Conservation (phyloP, 1,284 basidiomycete species). For the Sanghuangporus weigelae region DNA sequence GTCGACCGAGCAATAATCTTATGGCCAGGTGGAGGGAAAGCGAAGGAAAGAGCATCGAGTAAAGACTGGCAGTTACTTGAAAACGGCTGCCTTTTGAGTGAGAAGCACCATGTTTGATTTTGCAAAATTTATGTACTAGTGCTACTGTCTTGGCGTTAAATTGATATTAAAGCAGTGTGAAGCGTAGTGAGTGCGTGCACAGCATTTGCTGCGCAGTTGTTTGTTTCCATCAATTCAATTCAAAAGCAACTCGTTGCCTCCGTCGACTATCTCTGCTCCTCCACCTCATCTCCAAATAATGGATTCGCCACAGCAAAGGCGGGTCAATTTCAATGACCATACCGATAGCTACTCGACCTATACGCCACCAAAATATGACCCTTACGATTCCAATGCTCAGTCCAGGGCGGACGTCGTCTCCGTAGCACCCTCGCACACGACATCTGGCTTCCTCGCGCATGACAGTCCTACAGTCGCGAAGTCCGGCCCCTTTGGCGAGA, state of each 20-base stretch:
- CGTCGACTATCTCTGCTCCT: background rate
- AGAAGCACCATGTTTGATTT: background rate
- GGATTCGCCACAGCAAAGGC: constrained; percentile 3
- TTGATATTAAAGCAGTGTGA: background rate
- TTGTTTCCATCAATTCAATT: background rate
- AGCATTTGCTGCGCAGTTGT: background rate
- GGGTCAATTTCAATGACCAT: constrained; percentile 13
- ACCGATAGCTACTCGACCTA: constrained; percentile 6
- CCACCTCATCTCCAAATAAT: background rate
- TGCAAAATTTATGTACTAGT: background rate
- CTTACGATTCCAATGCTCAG: constrained; percentile 9
- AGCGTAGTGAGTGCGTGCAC: background rate
- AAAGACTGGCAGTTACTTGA: constrained; percentile 1
- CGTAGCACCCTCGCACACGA: constrained; percentile 9
- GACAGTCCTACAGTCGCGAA: constrained; percentile 2
- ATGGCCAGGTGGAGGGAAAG: constrained; percentile 36
- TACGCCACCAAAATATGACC: constrained; percentile 16
- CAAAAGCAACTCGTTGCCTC: background rate
- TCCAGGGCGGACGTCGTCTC: constrained; percentile 9
- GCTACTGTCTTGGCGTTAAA: background rate
- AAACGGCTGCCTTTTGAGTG: background rate
- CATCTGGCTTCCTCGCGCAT: constrained; percentile 13
- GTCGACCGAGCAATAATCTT: constrained; percentile 35
- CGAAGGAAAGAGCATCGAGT: constrained; percentile 31
- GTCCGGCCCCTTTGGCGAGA: constrained; percentile 19